Percentiles rank a stretch among this genome's conserved stretches.
Conservation (phyloP, 2,329 filamentous ascomycete genomes). For the Ceratocystis colombiana region DNA sequence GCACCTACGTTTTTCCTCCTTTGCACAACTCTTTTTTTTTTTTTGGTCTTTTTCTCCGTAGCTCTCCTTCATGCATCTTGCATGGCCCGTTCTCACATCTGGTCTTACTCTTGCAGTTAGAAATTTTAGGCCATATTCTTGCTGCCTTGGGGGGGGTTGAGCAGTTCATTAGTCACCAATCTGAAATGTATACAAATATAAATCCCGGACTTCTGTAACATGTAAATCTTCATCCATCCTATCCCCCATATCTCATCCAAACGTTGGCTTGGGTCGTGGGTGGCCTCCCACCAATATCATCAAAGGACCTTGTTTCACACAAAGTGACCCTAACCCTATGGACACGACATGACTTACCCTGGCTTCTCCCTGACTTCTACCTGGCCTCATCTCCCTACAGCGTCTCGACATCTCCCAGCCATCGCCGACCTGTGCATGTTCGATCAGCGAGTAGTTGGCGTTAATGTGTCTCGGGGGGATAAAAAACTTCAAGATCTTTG, state of each 20-base stretch:
- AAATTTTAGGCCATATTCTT: background rate
- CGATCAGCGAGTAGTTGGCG: no score
- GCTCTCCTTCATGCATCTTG: background rate
- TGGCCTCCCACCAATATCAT: background rate
- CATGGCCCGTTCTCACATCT: background rate
- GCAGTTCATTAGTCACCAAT: background rate
- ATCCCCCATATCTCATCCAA: background rate
- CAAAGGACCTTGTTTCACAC: conserved; percentile 8
- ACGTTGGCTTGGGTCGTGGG: background rate
- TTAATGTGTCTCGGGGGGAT: background rate
- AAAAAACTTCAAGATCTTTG: background rate
- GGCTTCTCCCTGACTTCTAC: background rate
- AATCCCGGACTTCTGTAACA: conserved; percentile 1
- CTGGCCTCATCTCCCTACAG: background rate
- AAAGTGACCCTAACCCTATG: background rate
- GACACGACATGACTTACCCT: background rate
- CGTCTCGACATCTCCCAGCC: background rate
- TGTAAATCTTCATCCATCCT: background rate
- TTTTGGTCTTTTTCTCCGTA: background rate
- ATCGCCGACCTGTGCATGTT: background rate
- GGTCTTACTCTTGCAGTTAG: background rate
- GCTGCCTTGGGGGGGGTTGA: background rate
- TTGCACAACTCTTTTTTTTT: background rate
- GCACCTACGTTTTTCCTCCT: background rate
- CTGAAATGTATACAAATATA: conserved; percentile 10